Evolutionary conservation across 352 stramenopile species (phyloP).

Genomic region (Pythium myriotylum): DNA sequence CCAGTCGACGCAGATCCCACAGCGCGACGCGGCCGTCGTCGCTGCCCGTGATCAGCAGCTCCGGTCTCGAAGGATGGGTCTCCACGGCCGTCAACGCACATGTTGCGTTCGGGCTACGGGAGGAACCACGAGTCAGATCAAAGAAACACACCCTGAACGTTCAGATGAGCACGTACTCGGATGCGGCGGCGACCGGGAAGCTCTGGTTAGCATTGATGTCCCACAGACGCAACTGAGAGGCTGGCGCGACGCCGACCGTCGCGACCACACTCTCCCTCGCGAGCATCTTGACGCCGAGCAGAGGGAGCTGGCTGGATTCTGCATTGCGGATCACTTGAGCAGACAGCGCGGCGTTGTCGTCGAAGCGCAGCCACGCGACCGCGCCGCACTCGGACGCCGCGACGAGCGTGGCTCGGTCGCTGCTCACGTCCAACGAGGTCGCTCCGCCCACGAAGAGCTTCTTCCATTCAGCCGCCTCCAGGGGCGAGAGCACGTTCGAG

Average conservation of each 20-base stretch:
- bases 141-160: neutral
- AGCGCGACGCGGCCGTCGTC: slow-evolving; percentile 69
- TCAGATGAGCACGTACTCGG: slow-evolving; percentile 49
- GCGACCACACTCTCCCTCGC: slow-evolving; percentile 65
- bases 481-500: slow-evolving; percentile 5
- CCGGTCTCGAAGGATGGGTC: slow-evolving; percentile 75
- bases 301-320: slow-evolving; percentile 49
- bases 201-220: slow-evolving; percentile 58
- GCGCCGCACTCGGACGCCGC: slow-evolving; percentile 53
- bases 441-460: slow-evolving; percentile 42
- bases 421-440: slow-evolving; percentile 64
- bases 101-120: slow-evolving; percentile 36
- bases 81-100: slow-evolving; percentile 62
- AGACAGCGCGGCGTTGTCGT: slow-evolving; percentile 29
- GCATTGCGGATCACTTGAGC: slow-evolving; percentile 35
- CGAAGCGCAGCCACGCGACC: slow-evolving; percentile 71
- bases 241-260: slow-evolving; percentile 65
- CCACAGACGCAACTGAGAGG: slow-evolving; percentile 76
- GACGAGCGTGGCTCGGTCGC: slow-evolving; percentile 49
- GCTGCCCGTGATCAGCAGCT: slow-evolving; percentile 72
- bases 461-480: slow-evolving; percentile 64
- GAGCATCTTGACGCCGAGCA: slow-evolving; percentile 78
- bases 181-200: slow-evolving; percentile 52
- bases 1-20: slow-evolving; percentile 77
- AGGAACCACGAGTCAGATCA: slow-evolving; percentile 5